Evolutionary conservation across 257 asterid species (phyloP).

Genomic region (Solanum habrochaites): DNA sequence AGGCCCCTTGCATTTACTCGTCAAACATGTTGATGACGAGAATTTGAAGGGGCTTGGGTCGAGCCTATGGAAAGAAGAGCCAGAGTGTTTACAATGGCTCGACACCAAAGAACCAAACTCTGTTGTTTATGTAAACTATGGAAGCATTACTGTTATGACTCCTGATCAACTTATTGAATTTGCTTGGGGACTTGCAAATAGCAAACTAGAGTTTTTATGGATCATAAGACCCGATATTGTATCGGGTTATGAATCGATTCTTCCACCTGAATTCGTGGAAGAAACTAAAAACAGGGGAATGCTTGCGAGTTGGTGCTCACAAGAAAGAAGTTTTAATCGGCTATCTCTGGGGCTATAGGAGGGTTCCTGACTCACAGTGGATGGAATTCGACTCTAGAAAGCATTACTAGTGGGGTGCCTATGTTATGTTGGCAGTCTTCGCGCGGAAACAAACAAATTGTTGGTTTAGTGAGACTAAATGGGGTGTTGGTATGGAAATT

Average conservation of each 20-base stretch:
- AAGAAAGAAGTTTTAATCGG: not conserved
- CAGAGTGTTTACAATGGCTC: not conserved
- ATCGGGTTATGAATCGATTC: not conserved
- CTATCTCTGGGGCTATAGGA: not conserved
- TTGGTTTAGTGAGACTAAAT: not conserved
- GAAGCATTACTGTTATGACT: not conserved
- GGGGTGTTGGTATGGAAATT: not conserved
- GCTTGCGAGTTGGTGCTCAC: not conserved
- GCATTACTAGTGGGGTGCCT: not conserved
- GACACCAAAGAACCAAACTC: not conserved
- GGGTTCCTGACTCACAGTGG: not conserved
- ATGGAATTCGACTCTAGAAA: not conserved
- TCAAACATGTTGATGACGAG: not conserved
- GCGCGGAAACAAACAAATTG: not conserved
- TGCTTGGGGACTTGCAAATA: not conserved
- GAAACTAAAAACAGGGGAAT: not conserved
- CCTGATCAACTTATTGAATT: not conserved
- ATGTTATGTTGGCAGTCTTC: not conserved
- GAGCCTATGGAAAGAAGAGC: not conserved
- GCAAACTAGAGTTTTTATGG: not conserved
- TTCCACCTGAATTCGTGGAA: not conserved
- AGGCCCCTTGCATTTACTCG: conserved; percentile 6
- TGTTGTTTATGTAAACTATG: not conserved
- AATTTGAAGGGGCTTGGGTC: not conserved
- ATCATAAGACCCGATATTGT: not conserved